Conservation (phyloP, 208 protist genomes). For the Naegleria fowleri region DNA sequence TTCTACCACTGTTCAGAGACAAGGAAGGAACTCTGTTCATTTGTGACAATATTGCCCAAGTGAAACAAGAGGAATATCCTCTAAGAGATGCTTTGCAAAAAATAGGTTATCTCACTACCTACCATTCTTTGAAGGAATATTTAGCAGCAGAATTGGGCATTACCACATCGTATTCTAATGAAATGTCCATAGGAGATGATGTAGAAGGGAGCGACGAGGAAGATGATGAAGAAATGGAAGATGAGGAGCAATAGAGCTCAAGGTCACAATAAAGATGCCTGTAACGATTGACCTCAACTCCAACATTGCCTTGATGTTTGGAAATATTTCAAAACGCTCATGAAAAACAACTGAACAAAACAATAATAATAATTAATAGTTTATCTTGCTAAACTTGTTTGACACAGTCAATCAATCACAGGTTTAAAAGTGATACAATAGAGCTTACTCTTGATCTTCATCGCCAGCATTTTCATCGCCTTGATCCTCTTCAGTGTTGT, state of each 20-base stretch:
- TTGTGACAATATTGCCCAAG: neutral
- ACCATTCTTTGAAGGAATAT: neutral
- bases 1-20: neutral
- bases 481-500: neutral
- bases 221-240: neutral
- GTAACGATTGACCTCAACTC: too few species aligned
- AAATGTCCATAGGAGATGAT: neutral
- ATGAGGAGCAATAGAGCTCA: neutral
- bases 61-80: neutral
- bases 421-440: too few species aligned
- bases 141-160: neutral
- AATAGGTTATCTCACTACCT: neutral
- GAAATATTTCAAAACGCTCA: too few species aligned
- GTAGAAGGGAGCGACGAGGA: neutral
- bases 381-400: neutral
- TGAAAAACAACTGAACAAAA: too few species aligned
- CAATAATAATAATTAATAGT: neutral
- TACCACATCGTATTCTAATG: neutral
- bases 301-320: too few species aligned
- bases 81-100: neutral
- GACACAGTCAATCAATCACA: too few species aligned
- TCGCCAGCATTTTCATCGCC: slow-evolving; percentile 15
- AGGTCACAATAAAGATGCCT: too few species aligned
- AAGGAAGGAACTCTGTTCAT: neutral
- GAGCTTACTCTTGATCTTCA: neutral